A percentile compares a stretch with the other conserved stretches of the same genome.
phyloP scores from a whole-genome alignment of 2,329 filamentous ascomycete species.

The Pseudogymnoascus sp. region DNA sequence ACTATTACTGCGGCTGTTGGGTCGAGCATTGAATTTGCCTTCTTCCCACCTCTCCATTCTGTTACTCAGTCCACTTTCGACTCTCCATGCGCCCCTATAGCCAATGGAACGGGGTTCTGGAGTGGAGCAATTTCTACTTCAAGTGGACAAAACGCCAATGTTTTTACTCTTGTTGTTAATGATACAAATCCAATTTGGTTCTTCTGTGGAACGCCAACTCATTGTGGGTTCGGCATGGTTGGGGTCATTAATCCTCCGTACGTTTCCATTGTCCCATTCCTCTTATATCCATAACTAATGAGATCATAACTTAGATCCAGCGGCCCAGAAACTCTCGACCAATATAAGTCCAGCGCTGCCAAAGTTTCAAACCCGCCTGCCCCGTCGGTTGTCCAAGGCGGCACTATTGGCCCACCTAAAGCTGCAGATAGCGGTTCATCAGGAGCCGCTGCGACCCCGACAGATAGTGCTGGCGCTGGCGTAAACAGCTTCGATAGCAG shows the following conservation, averaged over 20 bases:
- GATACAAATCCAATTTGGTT: conserved; percentile 37
- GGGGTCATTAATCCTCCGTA: conserved; percentile 36
- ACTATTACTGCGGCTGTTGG: conserved; percentile 42
- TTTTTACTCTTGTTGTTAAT: conserved; percentile 37
- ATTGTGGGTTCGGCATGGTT: conserved; percentile 38
- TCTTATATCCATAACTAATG: neutral
- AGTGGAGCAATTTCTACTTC: conserved; percentile 19
- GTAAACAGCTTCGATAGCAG: neutral
- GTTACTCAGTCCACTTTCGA: conserved; percentile 34
- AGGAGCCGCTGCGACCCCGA: conserved; percentile 9
- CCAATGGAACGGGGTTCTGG: conserved; percentile 22
- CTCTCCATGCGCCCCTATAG: conserved; percentile 27
- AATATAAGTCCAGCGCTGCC: conserved; percentile 16
- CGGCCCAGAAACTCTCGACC: conserved; percentile 15
- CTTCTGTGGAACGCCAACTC: conserved; percentile 33
- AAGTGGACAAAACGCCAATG: conserved; percentile 19
- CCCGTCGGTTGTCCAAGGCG: conserved; percentile 18
- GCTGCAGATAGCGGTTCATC: neutral
- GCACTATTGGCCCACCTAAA: conserved; percentile 13
- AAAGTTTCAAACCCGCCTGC: conserved; percentile 11
- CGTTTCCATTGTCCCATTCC: conserved; percentile 18
- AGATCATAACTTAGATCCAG: conserved; percentile 13
- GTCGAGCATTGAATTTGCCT: conserved; percentile 48
- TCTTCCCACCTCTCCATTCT: conserved; percentile 44
- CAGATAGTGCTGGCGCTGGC: neutral